Percentiles rank a stretch among this genome's conserved stretches.
phyloP scores from a whole-genome alignment of 2,329 filamentous ascomycete species.

The Pseudogymnoascus sp. region DNA sequence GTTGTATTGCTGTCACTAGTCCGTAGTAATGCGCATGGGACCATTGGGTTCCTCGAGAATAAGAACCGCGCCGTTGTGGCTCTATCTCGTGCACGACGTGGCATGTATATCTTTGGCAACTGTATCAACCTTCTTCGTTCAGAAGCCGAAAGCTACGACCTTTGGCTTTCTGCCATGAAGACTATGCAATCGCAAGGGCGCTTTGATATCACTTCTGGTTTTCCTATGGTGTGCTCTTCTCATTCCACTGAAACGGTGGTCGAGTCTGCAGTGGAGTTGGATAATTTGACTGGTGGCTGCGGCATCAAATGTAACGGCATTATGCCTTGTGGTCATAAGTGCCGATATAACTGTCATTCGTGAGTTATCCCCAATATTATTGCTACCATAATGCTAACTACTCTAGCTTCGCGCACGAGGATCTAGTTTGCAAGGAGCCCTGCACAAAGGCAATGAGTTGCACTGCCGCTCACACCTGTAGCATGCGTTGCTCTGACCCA shows the following conservation, averaged over 20 bases:
- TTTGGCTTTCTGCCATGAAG: conserved; percentile 32
- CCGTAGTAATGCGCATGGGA: conserved; percentile 52
- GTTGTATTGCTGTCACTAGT: conserved; percentile 76
- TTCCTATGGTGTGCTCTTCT: conserved; percentile 59
- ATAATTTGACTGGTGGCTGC: conserved; percentile 47
- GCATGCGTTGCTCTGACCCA: not conserved
- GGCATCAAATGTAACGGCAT: conserved; percentile 37
- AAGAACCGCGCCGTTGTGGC: conserved; percentile 53
- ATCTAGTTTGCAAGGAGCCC: conserved; percentile 22
- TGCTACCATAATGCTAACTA: not conserved
- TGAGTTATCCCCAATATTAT: not conserved
- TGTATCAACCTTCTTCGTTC: conserved; percentile 39
- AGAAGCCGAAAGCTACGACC: conserved; percentile 19
- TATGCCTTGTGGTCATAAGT: conserved; percentile 28
- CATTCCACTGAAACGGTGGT: conserved; percentile 51
- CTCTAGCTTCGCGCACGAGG: conserved; percentile 21
- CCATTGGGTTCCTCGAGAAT: conserved; percentile 69
- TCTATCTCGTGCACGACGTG: conserved; percentile 64
- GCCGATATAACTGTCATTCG: conserved; percentile 27
- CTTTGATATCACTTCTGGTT: conserved; percentile 30
- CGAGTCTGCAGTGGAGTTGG: conserved; percentile 48
- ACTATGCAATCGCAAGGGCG: conserved; percentile 37
- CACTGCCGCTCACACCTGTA: not conserved
- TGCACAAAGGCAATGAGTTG: conserved; percentile 24
- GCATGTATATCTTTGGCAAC: conserved; percentile 83